Base-by-base conservation (phyloP, 768 basidiomycete species). In the Kwoniella pini region DNA sequence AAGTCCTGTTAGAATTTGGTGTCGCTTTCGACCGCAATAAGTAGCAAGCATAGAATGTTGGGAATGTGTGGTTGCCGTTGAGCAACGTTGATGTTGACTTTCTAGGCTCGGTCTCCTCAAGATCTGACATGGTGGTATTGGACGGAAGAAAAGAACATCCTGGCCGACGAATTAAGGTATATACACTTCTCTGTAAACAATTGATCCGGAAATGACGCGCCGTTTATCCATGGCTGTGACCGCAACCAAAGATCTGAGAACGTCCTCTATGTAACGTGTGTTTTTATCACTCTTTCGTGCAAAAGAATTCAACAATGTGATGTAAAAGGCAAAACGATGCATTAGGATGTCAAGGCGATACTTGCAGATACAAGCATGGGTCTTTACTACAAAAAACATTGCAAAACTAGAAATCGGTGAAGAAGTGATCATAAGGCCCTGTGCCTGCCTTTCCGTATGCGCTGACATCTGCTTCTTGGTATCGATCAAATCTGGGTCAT, bases 31-130 rank as follows among this genome's bases (percentile, higher is more conserved):
- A 89, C 70, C 86, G 87, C 24, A 92, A 81, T 0, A 92, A 82
- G 74, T 92, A 92, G 75, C 89, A 91, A 3, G 88, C 87, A 73
- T 92, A 92, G 76, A 92, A 90, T 0, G 82, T 68, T 12, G 80
- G 79, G 49, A 79, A 73, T 10, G 63, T 62, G 53, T 80, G 80
- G 53, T 75, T 75, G 10, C 75, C 75, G 55, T 74, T 54, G 3
- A 74, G 64, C 2, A 76, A 57, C 17, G 74, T 71, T 19, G 74
- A 76, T 15, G 46, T 58, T 21, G 64, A 55, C 48, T 65, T 65
- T 21, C 39, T 44, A 17, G 62, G 12, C 19, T 50, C 45, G 10
- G 57, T 30, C n/a, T 13, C 13, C 30, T 50, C 45, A 21, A 26
- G 48, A 11, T 50, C 48, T 27, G 48, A 50, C 48, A 50, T 50